Evolutionary conservation across 371 early-diverging fungal genomes (phyloP), one percentile per base, ranked within the genome.

Genomic region (Mucor lusitanicus): DNA sequence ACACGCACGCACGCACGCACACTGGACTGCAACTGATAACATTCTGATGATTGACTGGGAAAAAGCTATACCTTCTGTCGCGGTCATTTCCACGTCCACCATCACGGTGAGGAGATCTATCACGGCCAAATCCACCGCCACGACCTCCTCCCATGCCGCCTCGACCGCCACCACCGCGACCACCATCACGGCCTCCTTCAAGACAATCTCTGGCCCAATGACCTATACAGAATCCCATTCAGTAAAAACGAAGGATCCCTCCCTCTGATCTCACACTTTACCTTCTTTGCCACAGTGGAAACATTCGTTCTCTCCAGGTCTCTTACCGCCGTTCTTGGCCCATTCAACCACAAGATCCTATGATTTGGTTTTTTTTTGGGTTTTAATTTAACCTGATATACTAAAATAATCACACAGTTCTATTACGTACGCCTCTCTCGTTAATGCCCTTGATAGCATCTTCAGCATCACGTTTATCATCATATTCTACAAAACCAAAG

Each of bases 171-270:
- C 73, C 30, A 5, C 15, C 56, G 32, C 64, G 44, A 0, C 57
- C 55, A 6, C 46, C 64, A 42, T 37, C 64, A 60, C 79, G 73
- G 37, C 83, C 69, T 17, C 76, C 62, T 42, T 79, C 84, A 46
- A 80, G 82, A 65, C 91, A 91, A 67, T 91, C 91, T 71, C 89
- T 83, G 63, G 91, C 91, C 90, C 90, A 91, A 69, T 91, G 91
- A 60, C 91, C 91, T 90, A 67, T 42, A 0, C 13, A 42, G n/a
- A n/a, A n/a, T n/a, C n/a, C n/a, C n/a, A n/a, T n/a, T n/a, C n/a
- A n/a, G n/a, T n/a, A n/a, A n/a, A n/a, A 19, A 46, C 11, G 11
- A 46, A 44, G 33, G 6, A 23, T 0, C 32, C 15, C 44, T 27
- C 13, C 23, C 11, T 19, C 42, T 64, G 13, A 3, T 46, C 13